Conservation (phyloP, 306 rosid species). For the Ceratonia siliqua region DNA sequence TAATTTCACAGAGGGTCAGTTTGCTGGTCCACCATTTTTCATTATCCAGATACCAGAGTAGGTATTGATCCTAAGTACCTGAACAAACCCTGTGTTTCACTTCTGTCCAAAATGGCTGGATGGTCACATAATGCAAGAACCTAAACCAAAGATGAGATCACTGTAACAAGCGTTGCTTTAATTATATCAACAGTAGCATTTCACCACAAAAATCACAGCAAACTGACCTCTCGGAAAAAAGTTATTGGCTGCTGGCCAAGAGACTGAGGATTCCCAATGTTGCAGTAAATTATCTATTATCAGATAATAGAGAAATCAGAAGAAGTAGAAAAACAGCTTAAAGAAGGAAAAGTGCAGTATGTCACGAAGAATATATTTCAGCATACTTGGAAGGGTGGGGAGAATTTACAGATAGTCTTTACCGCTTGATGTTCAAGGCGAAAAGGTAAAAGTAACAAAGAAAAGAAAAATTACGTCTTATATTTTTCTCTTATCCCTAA, state of each 20-base stretch:
- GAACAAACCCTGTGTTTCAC: conserved; percentile 92
- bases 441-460: not conserved
- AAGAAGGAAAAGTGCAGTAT: not conserved
- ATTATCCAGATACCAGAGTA: conserved; percentile 13
- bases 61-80: conserved; percentile 54
- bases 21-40: conserved; percentile 10
- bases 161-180: not conserved
- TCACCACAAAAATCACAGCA: conserved; percentile 29
- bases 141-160: conserved; percentile 44
- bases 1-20: not conserved
- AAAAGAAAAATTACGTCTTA: not conserved
- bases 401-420: not conserved
- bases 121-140: conserved; percentile 89
- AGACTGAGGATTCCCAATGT: conserved; percentile 78
- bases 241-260: conserved; percentile 74
- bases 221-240: conserved; percentile 90
- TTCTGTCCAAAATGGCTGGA: conserved; percentile 83
- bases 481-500: not conserved
- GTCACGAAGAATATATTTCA: not conserved
- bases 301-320: conserved; percentile 9
- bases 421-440: not conserved
- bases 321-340: not conserved
- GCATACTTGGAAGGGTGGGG: not conserved
- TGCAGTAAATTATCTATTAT: conserved; percentile 68
- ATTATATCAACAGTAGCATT: not conserved